phyloP scores from a whole-genome alignment of 2,329 filamentous ascomycete species.

The Pestalotiopsis sp. region DNA sequence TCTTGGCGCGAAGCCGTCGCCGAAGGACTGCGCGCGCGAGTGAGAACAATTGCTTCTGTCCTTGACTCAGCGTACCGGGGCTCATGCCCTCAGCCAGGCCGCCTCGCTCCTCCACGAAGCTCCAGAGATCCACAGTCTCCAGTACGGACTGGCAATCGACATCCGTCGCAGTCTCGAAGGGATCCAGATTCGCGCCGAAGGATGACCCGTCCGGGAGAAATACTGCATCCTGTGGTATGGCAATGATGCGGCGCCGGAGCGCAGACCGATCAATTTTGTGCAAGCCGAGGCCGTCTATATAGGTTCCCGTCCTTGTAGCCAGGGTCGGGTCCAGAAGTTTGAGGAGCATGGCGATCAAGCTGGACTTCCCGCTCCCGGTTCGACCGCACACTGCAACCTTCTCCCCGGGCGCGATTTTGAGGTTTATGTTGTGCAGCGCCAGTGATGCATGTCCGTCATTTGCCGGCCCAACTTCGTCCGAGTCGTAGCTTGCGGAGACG shows the following conservation, averaged over 20 bases:
- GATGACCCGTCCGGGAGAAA: conserved; percentile 41
- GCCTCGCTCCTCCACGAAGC: conserved; percentile 24
- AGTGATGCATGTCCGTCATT: conserved; percentile 18
- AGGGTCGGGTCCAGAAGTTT: conserved; percentile 38
- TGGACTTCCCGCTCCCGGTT: conserved; percentile 42
- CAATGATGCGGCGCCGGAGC: conserved; percentile 41
- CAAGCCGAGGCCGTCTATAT: conserved; percentile 36
- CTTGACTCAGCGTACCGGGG: conserved; percentile 47
- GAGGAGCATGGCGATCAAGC: conserved; percentile 40
- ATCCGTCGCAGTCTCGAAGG: conserved; percentile 21
- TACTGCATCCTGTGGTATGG: conserved; percentile 45
- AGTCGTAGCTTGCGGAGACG: conserved; percentile 29
- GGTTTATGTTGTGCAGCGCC: conserved; percentile 29
- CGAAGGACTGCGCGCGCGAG: conserved; percentile 29
- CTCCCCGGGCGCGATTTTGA: conserved; percentile 31
- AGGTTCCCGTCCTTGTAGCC: conserved; percentile 24
- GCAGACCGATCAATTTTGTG: conserved; percentile 32
- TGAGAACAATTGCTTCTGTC: conserved; percentile 42
- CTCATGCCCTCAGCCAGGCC: conserved; percentile 36
- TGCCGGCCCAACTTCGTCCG: not conserved
- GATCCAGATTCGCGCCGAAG: conserved; percentile 36
- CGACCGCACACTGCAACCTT: conserved; percentile 36
- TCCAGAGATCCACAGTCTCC: conserved; percentile 24
- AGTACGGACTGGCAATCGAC: conserved; percentile 26
- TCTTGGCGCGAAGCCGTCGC: conserved; percentile 20